Percentiles rank a stretch among this genome's conserved stretches.
Conservation (phyloP, 2,329 filamentous ascomycete genomes). For the Sarocladium kiliense region DNA sequence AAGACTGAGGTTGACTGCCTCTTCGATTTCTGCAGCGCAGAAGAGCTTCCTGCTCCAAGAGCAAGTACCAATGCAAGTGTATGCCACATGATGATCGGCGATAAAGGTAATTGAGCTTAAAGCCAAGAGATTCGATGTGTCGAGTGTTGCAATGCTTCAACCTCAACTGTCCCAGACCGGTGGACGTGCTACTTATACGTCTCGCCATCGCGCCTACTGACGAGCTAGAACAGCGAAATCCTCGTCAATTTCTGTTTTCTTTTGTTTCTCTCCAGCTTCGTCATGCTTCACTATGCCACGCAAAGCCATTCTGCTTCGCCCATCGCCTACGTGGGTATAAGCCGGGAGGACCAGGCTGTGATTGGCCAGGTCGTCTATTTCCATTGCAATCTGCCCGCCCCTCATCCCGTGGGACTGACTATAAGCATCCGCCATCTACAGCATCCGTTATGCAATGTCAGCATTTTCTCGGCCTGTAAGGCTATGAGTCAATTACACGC, state of each 20-base stretch:
- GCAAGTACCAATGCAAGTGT: not conserved
- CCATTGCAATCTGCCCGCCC: too few relatives aligned
- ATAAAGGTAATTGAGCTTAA: not conserved
- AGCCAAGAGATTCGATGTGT: not conserved
- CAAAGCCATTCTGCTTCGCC: not conserved
- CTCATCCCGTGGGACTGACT: too few relatives aligned
- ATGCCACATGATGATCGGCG: not conserved
- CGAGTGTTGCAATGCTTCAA: not conserved
- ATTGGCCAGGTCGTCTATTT: not conserved
- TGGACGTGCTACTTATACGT: too few relatives aligned
- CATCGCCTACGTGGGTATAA: not conserved
- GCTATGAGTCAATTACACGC: too few relatives aligned
- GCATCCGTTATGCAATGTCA: too few relatives aligned
- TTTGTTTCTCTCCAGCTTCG: too few relatives aligned
- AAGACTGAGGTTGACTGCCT: constrained; percentile 17
- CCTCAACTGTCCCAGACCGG: not conserved
- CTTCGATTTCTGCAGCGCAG: not conserved
- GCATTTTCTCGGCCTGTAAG: too few relatives aligned
- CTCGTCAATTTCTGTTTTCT: not conserved
- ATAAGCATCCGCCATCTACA: too few relatives aligned
- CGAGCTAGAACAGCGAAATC: too few relatives aligned
- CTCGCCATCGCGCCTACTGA: too few relatives aligned
- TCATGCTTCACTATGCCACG: not conserved
- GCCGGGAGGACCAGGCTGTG: not conserved
- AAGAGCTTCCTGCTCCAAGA: not conserved